Evolutionary conservation across 2,329 filamentous ascomycete species (phyloP).

Genomic region (Tolypocladium amazonense): DNA sequence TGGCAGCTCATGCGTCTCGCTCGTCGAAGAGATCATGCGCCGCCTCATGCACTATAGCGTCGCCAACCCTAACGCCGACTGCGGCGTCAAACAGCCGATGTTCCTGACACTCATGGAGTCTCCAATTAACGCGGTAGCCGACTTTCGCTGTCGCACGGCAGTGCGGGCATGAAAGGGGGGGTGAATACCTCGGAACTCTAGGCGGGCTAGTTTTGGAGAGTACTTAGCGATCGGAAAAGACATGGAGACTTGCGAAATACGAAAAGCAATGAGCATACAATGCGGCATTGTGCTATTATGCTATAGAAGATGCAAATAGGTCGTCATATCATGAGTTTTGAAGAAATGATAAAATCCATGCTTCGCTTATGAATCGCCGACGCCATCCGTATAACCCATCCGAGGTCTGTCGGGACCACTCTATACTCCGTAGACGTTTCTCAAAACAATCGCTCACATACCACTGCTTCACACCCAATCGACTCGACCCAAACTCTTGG

Average conservation of each 20-base stretch:
- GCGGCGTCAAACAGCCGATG: slow-evolving; percentile 40
- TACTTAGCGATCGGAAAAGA: not conserved
- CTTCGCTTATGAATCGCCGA: not conserved
- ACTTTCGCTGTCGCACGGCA: slow-evolving; percentile 57
- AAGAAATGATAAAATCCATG: not conserved
- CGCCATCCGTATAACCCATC: not conserved
- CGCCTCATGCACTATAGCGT: slow-evolving; percentile 61
- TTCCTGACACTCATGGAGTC: slow-evolving; percentile 61
- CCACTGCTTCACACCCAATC: not conserved
- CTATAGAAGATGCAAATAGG: not conserved
- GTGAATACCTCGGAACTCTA: too few relatives aligned
- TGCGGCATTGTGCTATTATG: too few relatives aligned
- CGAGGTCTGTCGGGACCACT: too few relatives aligned
- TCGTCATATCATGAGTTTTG: not conserved
- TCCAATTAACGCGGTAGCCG: slow-evolving; percentile 56
- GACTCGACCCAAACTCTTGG: not conserved
- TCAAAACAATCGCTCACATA: not conserved
- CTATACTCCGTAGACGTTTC: too few relatives aligned
- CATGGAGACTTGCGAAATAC: too few relatives aligned
- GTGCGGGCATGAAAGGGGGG: slow-evolving; percentile 46
- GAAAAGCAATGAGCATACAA: too few relatives aligned
- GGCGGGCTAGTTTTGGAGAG: not conserved
- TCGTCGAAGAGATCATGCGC: slow-evolving; percentile 77
- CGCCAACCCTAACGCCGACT: slow-evolving; percentile 33
- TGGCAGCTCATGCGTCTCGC: slow-evolving; percentile 65